These are phyloP conservation scores for Diplodia intermedia DNA, from an alignment of 2,329 filamentous ascomycete species.

Conservation along the genomic window DNA sequence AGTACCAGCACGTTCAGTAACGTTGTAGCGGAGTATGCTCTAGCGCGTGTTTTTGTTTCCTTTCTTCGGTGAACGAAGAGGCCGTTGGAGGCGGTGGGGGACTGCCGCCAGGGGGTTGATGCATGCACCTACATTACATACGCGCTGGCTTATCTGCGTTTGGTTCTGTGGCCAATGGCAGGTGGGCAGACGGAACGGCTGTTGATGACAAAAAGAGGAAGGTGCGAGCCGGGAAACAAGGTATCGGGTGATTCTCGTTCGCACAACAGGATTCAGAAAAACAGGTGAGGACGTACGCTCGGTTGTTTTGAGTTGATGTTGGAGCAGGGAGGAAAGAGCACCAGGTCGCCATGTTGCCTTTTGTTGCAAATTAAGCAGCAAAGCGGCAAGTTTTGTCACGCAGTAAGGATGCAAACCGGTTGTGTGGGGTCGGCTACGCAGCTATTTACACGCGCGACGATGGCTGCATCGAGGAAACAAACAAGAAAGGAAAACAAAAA, in stretches of 20 bases:
- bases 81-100: not conserved
- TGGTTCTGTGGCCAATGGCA: not conserved
- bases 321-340: not conserved
- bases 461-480: not conserved
- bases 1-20: too few relatives aligned
- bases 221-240: not conserved
- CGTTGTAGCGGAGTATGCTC: too few relatives aligned
- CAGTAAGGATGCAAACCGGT: not conserved
- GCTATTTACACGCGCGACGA: not conserved
- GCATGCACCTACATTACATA: not conserved
- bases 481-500: not conserved
- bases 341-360: not conserved
- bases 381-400: too few relatives aligned
- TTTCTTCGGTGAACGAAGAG: not conserved
- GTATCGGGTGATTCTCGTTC: not conserved
- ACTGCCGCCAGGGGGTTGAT: not conserved
- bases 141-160: not conserved
- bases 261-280: not conserved
- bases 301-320: not conserved
- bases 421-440: not conserved
- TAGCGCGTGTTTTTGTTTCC: too few relatives aligned
- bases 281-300: not conserved
- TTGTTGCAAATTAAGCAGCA: not conserved
- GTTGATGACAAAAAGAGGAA: not conserved
- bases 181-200: not conserved